Percentiles rank a stretch among this genome's conserved stretches.
phyloP scores from a whole-genome alignment of 2,329 filamentous ascomycete genomes.

The Bretziella fagacearum region DNA sequence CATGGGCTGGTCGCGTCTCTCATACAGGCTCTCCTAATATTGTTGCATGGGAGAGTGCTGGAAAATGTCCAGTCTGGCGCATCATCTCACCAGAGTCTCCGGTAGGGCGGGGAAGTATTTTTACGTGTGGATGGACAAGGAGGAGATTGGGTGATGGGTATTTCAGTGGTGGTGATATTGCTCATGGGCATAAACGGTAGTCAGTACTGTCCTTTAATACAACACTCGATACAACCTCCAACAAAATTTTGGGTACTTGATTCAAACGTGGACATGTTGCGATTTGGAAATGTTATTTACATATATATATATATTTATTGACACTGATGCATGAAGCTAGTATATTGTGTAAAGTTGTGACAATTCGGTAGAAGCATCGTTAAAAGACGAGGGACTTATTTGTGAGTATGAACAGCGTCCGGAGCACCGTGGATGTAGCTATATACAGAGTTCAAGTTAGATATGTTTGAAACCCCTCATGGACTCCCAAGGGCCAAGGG shows the following conservation, averaged over 20 bases:
- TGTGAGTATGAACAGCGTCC: slow-evolving; percentile 18
- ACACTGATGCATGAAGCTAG: background rate
- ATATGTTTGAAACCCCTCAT: background rate
- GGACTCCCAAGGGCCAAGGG: background rate
- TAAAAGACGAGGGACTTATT: slow-evolving; percentile 16
- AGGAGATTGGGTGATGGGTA: slow-evolving; percentile 17
- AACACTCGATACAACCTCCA: slow-evolving; percentile 1
- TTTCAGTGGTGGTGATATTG: slow-evolving; percentile 1
- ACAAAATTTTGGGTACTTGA: background rate
- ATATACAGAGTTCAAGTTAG: slow-evolving; percentile 1
- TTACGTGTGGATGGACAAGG: slow-evolving; percentile 22
- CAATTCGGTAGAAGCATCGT: background rate
- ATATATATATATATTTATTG: background rate
- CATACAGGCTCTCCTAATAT: background rate
- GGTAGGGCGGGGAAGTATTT: slow-evolving; percentile 15
- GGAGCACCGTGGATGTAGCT: slow-evolving; percentile 22
- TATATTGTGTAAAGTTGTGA: background rate
- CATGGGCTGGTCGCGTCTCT: slow-evolving; percentile 33
- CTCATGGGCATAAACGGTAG: slow-evolving; percentile 4
- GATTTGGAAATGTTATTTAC: background rate
- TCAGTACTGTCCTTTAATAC: background rate
- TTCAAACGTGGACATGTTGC: background rate
- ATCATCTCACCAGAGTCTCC: background rate
- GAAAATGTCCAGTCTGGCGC: background rate
- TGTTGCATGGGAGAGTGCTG: background rate